phyloP scores from a whole-genome alignment of 345 rosid genomes.

The Hirschfeldia incana region DNA sequence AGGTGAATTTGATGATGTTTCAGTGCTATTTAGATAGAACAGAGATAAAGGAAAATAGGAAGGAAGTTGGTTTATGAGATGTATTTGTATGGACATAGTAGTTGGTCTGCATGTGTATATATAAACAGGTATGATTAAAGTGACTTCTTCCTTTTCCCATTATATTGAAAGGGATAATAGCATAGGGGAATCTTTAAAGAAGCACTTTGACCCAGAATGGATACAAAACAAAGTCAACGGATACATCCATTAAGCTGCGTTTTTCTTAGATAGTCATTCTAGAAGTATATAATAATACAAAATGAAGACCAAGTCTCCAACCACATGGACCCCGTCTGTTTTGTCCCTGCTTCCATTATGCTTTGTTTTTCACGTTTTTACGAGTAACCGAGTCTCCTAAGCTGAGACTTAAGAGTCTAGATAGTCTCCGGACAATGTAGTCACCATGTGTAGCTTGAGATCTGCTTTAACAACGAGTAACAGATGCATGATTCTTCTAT shows the following conservation, averaged over 20 bases:
- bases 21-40: constrained; percentile 22
- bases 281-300: constrained; percentile 24
- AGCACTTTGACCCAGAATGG: constrained; percentile 34
- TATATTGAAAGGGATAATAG: constrained; percentile 24
- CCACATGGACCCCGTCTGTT: constrained; percentile 34
- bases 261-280: constrained; percentile 5
- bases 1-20: constrained; percentile 9
- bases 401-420: constrained; percentile 6
- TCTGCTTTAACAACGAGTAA: background rate
- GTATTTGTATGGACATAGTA: constrained; percentile 22
- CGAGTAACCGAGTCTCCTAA: constrained; percentile 14
- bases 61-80: background rate
- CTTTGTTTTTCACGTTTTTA: constrained; percentile 17
- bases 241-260: constrained; percentile 29
- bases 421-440: constrained; percentile 19
- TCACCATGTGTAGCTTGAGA: constrained; percentile 21
- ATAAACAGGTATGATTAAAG: constrained; percentile 35
- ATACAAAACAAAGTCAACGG: constrained; percentile 36
- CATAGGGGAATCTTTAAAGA: constrained; percentile 37
- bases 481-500: background rate
- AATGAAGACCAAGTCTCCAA: constrained; percentile 26
- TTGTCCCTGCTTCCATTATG: constrained; percentile 6
- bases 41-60: constrained; percentile 28
- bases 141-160: constrained; percentile 22
- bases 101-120: constrained; percentile 34